Evolutionary conservation across 140 eudicot genomes (phyloP), one percentile per base, ranked within the genome.

Genomic region (Senecio squalidus): DNA sequence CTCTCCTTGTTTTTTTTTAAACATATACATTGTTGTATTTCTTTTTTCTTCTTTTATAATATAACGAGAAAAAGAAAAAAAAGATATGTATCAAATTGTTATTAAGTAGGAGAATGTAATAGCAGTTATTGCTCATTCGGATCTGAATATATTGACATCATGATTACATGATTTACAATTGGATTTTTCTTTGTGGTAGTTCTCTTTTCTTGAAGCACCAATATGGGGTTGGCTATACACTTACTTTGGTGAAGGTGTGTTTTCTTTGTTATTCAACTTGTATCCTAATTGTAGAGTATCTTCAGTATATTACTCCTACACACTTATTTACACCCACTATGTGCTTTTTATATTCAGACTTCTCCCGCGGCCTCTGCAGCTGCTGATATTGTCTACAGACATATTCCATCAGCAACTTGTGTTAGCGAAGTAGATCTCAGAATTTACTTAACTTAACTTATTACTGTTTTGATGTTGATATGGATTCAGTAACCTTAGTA

Each of bases 211-310:
- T 92, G 72, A 92, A 92, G 90, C 99, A 88, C 79, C 95, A 76
- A 38, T 88, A 92, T 84, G 99, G 99, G 53, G 99, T 88, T 82
- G 99, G 99, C 67, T 92, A 92, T 64, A 92, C 99, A 66, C 99
- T 92, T 63, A 92, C 99, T 48, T 73, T 92, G 69, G 99, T 88
- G 74, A 92, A 92, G 96, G 98, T 91, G 33, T 62, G 85, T 24
- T 66, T 54, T 30, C 51, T 44, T 45, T 47, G 31, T 63, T 38
- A 24, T 47, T 75, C 39, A 29, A 43, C 31, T 52, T 27, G 13
- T n/a, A 55, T 60, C 36, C 36, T 68, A 46, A 53, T 39, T 62
- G 9, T 11, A 21, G 46, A 2, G 18, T 51, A 21, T 29, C 21
- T 26, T 22, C 31, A 38, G 9, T 39, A 55, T 36, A 43, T 36